A percentile compares a stretch with the other conserved stretches of the same genome.
These are phyloP conservation scores for Diplocarpon rosae DNA, from an alignment of 2,329 filamentous ascomycete species.

Conservation along the genomic window DNA sequence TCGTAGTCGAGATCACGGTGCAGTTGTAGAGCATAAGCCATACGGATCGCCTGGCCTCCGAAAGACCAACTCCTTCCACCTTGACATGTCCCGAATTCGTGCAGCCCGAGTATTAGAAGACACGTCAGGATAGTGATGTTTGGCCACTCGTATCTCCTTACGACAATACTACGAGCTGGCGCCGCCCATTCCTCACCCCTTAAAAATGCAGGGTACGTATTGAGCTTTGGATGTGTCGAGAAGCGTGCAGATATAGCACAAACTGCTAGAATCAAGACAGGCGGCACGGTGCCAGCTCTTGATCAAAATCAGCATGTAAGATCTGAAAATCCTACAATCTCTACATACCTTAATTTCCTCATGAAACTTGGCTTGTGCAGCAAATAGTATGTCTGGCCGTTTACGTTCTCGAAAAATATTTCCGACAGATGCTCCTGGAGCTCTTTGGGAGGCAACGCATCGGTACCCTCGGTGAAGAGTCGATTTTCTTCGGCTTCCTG, in stretches of 20 bases:
- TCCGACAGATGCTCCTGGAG: slow-evolving; percentile 90
- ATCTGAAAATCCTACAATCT: not conserved
- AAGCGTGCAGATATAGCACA: slow-evolving; percentile 94
- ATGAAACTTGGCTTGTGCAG: slow-evolving; percentile 97
- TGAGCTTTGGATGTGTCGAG: slow-evolving; percentile 74
- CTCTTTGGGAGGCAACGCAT: slow-evolving; percentile 72
- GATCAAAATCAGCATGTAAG: slow-evolving; percentile 10
- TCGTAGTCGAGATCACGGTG: slow-evolving; percentile 86
- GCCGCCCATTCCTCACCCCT: slow-evolving; percentile 87
- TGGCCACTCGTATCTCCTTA: slow-evolving; percentile 82
- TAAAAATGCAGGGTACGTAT: slow-evolving; percentile 62
- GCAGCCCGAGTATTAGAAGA: slow-evolving; percentile 75
- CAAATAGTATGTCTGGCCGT: slow-evolving; percentile 88
- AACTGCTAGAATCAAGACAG: slow-evolving; percentile 84
- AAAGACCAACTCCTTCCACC: slow-evolving; percentile 93
- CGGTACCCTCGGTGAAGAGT: slow-evolving; percentile 69
- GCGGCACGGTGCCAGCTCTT: slow-evolving; percentile 69
- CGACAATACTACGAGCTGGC: slow-evolving; percentile 75
- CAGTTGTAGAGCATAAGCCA: slow-evolving; percentile 91
- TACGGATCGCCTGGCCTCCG: slow-evolving; percentile 86
- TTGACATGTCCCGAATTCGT: slow-evolving; percentile 95
- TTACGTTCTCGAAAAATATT: slow-evolving; percentile 90
- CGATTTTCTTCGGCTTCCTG: slow-evolving; percentile 65
- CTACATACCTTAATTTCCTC: slow-evolving; percentile 60
- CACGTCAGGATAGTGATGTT: slow-evolving; percentile 95